Base-by-base conservation (phyloP, 1,284 basidiomycete genomes). In the Wolfiporia cocos region DNA sequence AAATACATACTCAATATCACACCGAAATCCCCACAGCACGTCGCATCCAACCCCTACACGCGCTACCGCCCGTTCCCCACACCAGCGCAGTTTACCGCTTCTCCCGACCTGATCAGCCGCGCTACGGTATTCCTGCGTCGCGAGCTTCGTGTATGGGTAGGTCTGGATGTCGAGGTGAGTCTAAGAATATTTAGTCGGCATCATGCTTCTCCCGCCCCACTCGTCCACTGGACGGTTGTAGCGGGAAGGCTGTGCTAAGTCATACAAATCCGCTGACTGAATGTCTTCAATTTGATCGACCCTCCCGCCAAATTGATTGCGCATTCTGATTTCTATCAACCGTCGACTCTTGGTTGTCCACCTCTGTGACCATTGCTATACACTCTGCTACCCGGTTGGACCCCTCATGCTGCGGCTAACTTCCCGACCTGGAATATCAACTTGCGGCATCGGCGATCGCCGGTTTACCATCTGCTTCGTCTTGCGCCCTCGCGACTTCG, bases 91-190 rank as follows among this genome's bases (percentile, higher is more conserved):
- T 89, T 93, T 51, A 49, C 86, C 20, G 73, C 80, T 1, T 86
- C 87, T 15, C 72, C 71, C 30, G 85, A 89, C 52, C 65, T 81
- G 12, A 74, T 87, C 45, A 81, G 77, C 44, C 74, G 88, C 7
- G 84, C 87, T 15, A 88, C 81, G 0, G 71, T 71, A 10, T 95
- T 92, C 56, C 62, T 94, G n/a, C 71, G 88, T 28, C 73, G 92
- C 31, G 92, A 95, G 58, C 66, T 94, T 33, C 77, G 77, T 34
- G 81, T 93, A 2, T 94, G 91, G 91, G 71, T 76, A 12, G 76
- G 81, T 54, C 64, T 89, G 14, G 90, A 93, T 56, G 78, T 92
- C 5, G 89, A 92, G 72, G 87, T 85, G 46, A 48, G 74, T 62
- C 34, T 14, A n/a, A n/a, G n/a, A n/a, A 38, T 29, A 34, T 32